Conservation (phyloP, 495 filamentous ascomycete species). For the Tetracladium marchalianum region DNA sequence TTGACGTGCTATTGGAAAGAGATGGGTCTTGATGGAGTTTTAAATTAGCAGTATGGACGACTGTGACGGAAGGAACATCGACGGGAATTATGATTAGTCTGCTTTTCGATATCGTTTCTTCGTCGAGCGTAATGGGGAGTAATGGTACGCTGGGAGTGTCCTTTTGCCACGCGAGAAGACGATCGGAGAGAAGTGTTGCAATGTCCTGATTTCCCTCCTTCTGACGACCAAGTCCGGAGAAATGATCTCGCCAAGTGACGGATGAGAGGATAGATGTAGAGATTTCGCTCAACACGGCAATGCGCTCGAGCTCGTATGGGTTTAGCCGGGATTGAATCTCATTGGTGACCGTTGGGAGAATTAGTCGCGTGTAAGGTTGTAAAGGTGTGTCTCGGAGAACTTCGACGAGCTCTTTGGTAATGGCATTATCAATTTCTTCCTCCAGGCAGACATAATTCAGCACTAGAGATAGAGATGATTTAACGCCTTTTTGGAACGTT, state of each 20-base stretch:
- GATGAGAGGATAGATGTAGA: slow-evolving; percentile 21
- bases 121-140: slow-evolving; percentile 6
- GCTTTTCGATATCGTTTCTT: slow-evolving; percentile 7
- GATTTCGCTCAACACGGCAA: slow-evolving; percentile 40
- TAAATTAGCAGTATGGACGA: slow-evolving; percentile 78
- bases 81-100: slow-evolving; percentile 61
- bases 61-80: slow-evolving; percentile 74
- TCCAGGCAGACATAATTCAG: slow-evolving; percentile 72
- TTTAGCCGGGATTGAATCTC: slow-evolving; percentile 42
- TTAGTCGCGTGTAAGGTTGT: slow-evolving; percentile 32
- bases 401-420: slow-evolving; percentile 27
- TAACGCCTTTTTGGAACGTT: slow-evolving; percentile 28
- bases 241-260: slow-evolving; percentile 29
- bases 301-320: slow-evolving; percentile 49
- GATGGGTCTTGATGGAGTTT: slow-evolving; percentile 24
- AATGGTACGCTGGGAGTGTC: slow-evolving; percentile 27
- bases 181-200: slow-evolving; percentile 20
- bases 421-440: slow-evolving; percentile 49
- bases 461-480: slow-evolving; percentile 52
- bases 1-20: slow-evolving; percentile 19
- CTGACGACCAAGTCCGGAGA: slow-evolving; percentile 30
- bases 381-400: slow-evolving; percentile 32
- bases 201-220: slow-evolving; percentile 17
- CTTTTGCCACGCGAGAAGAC: slow-evolving; percentile 29
- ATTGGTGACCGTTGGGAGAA: slow-evolving; percentile 38